Base-by-base conservation (phyloP, 2,329 filamentous ascomycete species). In the Sporothrix pseudoabietina region DNA sequence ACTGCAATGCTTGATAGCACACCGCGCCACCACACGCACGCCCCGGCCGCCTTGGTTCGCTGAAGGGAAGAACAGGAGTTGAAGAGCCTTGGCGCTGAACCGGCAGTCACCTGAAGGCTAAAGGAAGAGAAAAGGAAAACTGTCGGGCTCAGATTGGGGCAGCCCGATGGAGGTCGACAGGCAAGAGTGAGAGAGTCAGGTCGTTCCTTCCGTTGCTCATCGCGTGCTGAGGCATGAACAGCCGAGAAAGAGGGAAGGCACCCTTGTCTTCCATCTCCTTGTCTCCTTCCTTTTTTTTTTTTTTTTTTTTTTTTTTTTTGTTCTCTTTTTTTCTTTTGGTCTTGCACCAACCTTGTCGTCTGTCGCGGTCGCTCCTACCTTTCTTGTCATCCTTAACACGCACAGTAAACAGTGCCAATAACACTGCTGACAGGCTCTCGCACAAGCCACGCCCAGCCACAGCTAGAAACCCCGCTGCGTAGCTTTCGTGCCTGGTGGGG, bases 401-500 rank as follows among this genome's bases (percentile, higher is more conserved):
- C 19, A 16, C 32, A 47, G 39, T 66, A 66, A 26, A 16, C 35
- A 65, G 39, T 61, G 32, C 32, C 19, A 22, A 16, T 32, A 49
- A 14, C 44, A 55, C 52, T 9, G 52, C 52, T 22, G 22, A 55
- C 52, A n/a, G n/a, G 22, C 52, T n/a, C 1, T 26, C 4, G 19
- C 39, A 30, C 61, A 30, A 44, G 30, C 65, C 22, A 54, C 66
- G 22, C 66, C 7, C 16, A 69, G 66, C 66, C 66, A 69, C 66
- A 69, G 4, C 30, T 19, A 49, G 12, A 49, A 55, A 71, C 69
- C 69, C 69, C 69, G 69, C 69, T 54, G 54, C 10, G 39, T 30
- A 2, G 12, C n/a, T 30, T 19, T 35, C 16, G 30, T 35, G 39
- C 47, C 30, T 35, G 26, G 69, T 59, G 52, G 69, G 54, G 54